Conservation (phyloP, 345 rosid genomes). For the Lumnitzera racemosa region DNA sequence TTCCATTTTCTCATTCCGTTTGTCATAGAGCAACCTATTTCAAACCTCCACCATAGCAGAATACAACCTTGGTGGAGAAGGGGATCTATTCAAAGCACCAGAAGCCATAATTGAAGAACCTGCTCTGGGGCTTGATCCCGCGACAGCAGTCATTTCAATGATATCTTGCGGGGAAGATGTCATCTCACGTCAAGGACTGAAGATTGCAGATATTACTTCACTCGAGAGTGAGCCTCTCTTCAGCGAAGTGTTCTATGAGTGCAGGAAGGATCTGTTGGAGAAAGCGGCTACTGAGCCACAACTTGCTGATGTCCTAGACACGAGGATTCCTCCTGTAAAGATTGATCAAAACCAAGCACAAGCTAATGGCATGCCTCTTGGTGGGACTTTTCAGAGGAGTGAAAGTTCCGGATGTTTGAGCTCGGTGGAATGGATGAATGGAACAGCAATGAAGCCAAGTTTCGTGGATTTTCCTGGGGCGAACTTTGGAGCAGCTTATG, state of each 20-base stretch:
- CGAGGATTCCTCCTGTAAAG: constrained; percentile 39
- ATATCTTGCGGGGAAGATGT: constrained; percentile 75
- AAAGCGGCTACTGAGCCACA: constrained; percentile 42
- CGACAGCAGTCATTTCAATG: constrained; percentile 71
- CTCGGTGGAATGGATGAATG: constrained; percentile 61
- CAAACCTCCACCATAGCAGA: constrained; percentile 48
- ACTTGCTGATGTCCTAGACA: constrained; percentile 45
- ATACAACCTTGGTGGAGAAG: constrained; percentile 82
- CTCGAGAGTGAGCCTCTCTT: constrained; percentile 70
- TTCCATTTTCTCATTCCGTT: not conserved
- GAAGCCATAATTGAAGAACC: constrained; percentile 76
- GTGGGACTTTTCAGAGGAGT: constrained; percentile 49
- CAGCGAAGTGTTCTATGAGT: constrained; percentile 64
- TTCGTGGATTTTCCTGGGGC: constrained; percentile 53
- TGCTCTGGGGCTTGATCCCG: constrained; percentile 50
- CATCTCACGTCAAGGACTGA: constrained; percentile 52
- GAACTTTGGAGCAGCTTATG: constrained; percentile 61
- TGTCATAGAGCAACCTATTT: constrained; percentile 38
- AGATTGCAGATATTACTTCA: constrained; percentile 59
- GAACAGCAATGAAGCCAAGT: constrained; percentile 39
- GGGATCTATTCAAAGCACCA: constrained; percentile 91
- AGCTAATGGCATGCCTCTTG: constrained; percentile 31
- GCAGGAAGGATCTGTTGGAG: constrained; percentile 83
- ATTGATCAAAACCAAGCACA: constrained; percentile 33
- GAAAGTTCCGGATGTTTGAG: constrained; percentile 66